Evolutionary conservation across 2,329 filamentous ascomycete species (phyloP).

Genomic region (Curvularia verruculosa): DNA sequence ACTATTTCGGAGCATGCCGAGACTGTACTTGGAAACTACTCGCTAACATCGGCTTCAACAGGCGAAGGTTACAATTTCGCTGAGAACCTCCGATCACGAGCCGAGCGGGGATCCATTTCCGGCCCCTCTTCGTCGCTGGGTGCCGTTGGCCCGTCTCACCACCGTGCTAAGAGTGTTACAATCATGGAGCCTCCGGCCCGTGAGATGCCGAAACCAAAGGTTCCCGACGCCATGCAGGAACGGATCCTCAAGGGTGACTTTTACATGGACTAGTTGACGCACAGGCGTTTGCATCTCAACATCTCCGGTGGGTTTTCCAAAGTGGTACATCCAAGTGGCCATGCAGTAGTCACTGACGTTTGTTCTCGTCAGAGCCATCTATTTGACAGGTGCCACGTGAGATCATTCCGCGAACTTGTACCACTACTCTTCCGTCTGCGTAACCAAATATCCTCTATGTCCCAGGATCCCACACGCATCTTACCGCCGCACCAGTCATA

Average conservation of each 20-base stretch:
- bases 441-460: conserved; percentile 6
- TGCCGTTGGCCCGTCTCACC: conserved; percentile 52
- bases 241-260: conserved; percentile 97
- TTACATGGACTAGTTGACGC: conserved; percentile 78
- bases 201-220: conserved; percentile 64
- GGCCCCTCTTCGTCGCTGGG: conserved; percentile 43
- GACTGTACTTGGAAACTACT: conserved; percentile 53
- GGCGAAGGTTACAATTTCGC: conserved; percentile 97
- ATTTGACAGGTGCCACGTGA: conserved; percentile 14
- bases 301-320: conserved; percentile 33
- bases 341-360: conserved; percentile 10
- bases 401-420: conserved; percentile 23
- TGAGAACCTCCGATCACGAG: conserved; percentile 90
- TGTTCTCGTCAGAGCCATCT: conserved; percentile 12
- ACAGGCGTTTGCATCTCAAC: conserved; percentile 15
- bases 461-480: conserved; percentile 11
- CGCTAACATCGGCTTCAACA: conserved; percentile 70
- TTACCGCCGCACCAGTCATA: conserved; percentile 6
- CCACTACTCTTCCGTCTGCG: conserved; percentile 20
- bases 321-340: not conserved
- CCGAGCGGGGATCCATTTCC: conserved; percentile 73
- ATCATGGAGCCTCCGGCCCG: conserved; percentile 64
- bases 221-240: conserved; percentile 92
- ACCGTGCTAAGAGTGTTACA: conserved; percentile 72
- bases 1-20: conserved; percentile 43